Conservation (phyloP, 108 stramenopile species). For the Bacterosira constricta region DNA sequence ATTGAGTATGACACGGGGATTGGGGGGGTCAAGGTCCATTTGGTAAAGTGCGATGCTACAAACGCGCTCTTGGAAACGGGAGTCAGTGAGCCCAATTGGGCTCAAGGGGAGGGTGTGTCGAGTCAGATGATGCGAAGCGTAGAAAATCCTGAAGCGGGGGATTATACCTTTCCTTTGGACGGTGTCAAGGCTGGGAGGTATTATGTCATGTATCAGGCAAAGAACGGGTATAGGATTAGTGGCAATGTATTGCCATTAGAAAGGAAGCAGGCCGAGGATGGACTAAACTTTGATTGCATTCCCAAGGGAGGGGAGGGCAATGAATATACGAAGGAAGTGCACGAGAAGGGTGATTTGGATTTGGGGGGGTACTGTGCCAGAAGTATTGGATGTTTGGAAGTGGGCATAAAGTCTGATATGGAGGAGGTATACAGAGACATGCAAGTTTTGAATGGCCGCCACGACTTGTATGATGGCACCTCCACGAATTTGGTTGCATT, state of each 20-base stretch:
- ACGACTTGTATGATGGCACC: background rate
- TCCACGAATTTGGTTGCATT: constrained; percentile 6
- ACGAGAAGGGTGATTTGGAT: constrained; percentile 24
- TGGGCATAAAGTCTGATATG: constrained; percentile 15
- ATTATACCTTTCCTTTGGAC: too few relatives aligned
- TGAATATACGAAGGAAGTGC: background rate
- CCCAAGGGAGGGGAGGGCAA: constrained; percentile 27
- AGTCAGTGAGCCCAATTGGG: background rate
- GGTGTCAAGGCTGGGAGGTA: constrained; percentile 43
- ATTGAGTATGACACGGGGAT: constrained; percentile 29
- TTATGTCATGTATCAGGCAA: constrained; percentile 28
- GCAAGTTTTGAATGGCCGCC: background rate
- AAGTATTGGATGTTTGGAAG: constrained; percentile 34
- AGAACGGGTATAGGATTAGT: constrained; percentile 5
- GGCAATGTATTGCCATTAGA: constrained; percentile 18
- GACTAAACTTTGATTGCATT: background rate
- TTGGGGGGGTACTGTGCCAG: constrained; percentile 33
- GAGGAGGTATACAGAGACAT: constrained; percentile 7
- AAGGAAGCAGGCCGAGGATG: background rate
- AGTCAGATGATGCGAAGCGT: too few relatives aligned
- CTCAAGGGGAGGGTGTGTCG: too few relatives aligned
- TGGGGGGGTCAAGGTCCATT: constrained; percentile 11
- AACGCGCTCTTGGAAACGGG: background rate
- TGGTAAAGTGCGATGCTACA: constrained; percentile 22
- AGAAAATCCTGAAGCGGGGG: too few relatives aligned